Evolutionary conservation across 164 flowering plant genomes (phyloP).

Genomic region (Malania oleifera): DNA sequence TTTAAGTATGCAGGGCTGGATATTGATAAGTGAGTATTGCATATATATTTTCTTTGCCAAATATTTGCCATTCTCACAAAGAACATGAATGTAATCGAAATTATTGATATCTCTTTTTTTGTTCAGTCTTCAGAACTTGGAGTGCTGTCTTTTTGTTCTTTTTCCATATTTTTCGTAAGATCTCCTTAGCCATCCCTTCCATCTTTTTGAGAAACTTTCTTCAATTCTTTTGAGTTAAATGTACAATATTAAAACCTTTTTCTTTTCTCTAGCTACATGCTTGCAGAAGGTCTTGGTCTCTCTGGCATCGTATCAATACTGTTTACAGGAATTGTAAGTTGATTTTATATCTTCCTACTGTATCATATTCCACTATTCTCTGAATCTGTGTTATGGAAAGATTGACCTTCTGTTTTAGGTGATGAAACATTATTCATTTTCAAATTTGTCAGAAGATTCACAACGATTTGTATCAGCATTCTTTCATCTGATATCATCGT

Average conservation of each 20-base stretch:
- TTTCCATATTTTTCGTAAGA: conserved; percentile 99
- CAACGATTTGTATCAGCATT: conserved; percentile 90
- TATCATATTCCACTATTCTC: neutral
- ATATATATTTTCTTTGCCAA: neutral
- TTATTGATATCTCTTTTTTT: conserved; percentile 12
- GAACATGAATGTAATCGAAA: neutral
- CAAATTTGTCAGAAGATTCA: conserved; percentile 88
- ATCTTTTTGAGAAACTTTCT: neutral
- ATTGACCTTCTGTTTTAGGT: conserved; percentile 45
- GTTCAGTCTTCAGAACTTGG: conserved; percentile 94
- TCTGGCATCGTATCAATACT: conserved; percentile 99
- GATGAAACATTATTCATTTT: conserved; percentile 92
- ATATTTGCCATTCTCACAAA: conserved; percentile 8
- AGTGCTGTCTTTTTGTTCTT: conserved; percentile 96
- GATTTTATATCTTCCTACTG: conserved; percentile 3
- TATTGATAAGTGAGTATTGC: conserved; percentile 78
- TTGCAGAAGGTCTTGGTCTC: conserved; percentile 97
- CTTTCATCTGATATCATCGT: conserved; percentile 95
- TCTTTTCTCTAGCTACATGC: conserved; percentile 71
- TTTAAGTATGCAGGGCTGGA: conserved; percentile 99
- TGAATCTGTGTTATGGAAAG: neutral
- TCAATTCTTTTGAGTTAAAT: neutral
- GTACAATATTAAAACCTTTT: conserved; percentile 5
- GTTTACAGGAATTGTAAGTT: conserved; percentile 98
- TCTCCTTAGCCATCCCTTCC: conserved; percentile 1